Percentiles rank a stretch among this genome's conserved stretches.
Evolutionary conservation across 192 early-diverging fungal species (phyloP).

Genomic region (Linnemannia exigua): DNA sequence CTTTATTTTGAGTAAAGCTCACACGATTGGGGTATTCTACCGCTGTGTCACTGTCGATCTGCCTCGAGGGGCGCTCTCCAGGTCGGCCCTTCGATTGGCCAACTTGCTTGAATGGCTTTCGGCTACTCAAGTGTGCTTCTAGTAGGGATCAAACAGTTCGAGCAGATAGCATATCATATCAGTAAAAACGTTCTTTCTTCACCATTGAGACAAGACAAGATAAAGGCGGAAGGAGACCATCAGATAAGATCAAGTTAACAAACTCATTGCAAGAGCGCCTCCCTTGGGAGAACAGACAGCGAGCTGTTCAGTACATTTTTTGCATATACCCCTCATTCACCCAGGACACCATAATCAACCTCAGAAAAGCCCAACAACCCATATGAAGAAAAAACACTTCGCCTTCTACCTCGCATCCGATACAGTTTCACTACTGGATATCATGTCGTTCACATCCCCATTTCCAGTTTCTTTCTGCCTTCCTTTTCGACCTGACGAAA

Average conservation of each 20-base stretch:
- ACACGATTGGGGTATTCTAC: not conserved
- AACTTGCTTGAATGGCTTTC: not conserved
- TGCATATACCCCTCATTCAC: not conserved
- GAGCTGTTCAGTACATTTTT: not conserved
- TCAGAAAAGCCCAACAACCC: not conserved
- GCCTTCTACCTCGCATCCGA: not conserved
- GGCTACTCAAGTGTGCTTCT: too few relatives aligned
- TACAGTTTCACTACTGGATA: not conserved
- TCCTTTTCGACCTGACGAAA: not conserved
- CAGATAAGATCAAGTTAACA: slow-evolving; percentile 60
- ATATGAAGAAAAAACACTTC: not conserved
- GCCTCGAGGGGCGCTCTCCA: not conserved
- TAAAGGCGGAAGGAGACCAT: slow-evolving; percentile 44
- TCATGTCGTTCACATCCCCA: not conserved
- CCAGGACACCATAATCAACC: not conserved
- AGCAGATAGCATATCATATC: not conserved
- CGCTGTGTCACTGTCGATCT: slow-evolving; percentile 15
- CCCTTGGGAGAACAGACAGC: not conserved
- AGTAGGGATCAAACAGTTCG: too few relatives aligned
- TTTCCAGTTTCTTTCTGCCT: not conserved
- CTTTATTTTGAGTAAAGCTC: slow-evolving; percentile 14
- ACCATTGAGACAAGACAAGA: not conserved
- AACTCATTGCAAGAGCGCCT: slow-evolving; percentile 42
- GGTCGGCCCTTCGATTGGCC: not conserved
- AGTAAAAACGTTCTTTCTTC: not conserved